A percentile compares a stretch with the other conserved stretches of the same genome.
These are phyloP conservation scores for Magnolia kwangsiensis DNA, from an alignment of 164 flowering plant genomes.

Conservation along the genomic window DNA sequence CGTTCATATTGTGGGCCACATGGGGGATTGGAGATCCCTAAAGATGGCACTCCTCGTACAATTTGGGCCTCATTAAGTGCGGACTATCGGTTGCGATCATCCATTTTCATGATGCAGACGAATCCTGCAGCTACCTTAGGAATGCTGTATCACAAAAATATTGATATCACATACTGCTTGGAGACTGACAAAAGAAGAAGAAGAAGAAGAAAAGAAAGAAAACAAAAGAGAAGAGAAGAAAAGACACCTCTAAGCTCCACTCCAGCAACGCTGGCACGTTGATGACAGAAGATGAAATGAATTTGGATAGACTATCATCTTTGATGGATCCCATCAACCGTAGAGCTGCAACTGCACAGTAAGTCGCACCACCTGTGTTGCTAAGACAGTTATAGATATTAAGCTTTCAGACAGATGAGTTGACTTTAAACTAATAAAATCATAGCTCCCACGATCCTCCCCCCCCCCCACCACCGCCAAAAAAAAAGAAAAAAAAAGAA, in stretches of 20 bases:
- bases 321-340: slow-evolving; percentile 82
- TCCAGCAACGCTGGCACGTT: slow-evolving; percentile 60
- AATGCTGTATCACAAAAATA: background rate
- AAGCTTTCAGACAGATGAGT: slow-evolving; percentile 2
- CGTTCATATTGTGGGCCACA: background rate
- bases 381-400: slow-evolving; percentile 32
- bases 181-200: background rate
- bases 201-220: no score
- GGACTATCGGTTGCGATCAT: background rate
- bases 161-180: background rate
- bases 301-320: slow-evolving; percentile 46
- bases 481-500: background rate
- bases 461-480: no score
- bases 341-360: slow-evolving; percentile 94
- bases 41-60: background rate
- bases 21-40: background rate
- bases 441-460: background rate
- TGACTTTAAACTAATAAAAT: background rate
- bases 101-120: background rate
- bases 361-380: slow-evolving; percentile 93
- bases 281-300: slow-evolving; percentile 35
- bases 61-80: background rate
- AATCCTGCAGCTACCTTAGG: background rate
- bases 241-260: slow-evolving; percentile 81
- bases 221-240: background rate